A percentile compares a stretch with the other conserved stretches of the same genome.
These are phyloP conservation scores for Phytopythium boreale DNA, from an alignment of 352 stramenopile genomes.

Conservation along the genomic window DNA sequence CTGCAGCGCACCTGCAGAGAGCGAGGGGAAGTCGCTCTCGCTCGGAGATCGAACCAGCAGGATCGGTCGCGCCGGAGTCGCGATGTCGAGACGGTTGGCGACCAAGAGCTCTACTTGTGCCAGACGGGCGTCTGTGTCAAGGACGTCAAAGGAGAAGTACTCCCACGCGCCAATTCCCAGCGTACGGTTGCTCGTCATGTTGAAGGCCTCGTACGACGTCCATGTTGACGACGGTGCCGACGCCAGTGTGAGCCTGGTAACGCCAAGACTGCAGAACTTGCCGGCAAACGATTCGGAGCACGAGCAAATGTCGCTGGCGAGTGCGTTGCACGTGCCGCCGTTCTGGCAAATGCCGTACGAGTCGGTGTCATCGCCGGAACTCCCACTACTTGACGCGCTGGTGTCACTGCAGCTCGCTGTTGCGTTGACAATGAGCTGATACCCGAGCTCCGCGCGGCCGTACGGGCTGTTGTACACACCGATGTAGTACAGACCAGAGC, in stretches of 20 bases:
- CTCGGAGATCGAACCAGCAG: constrained; percentile 49
- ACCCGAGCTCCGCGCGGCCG: constrained; percentile 40
- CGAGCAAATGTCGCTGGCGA: constrained; percentile 47
- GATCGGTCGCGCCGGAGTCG: constrained; percentile 48
- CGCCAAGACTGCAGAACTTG: constrained; percentile 41
- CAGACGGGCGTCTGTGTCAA: constrained; percentile 30
- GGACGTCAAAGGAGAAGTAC: constrained; percentile 69
- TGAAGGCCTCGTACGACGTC: constrained; percentile 26
- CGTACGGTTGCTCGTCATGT: constrained; percentile 15
- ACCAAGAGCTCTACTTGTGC: constrained; percentile 49
- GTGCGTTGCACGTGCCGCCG: constrained; percentile 40
- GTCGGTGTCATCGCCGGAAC: constrained; percentile 3
- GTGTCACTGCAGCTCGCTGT: constrained; percentile 34
- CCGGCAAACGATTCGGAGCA: constrained; percentile 35
- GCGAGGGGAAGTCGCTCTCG: constrained; percentile 50
- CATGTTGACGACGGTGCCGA: neutral
- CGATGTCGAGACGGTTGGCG: constrained; percentile 32
- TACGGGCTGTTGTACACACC: constrained; percentile 75
- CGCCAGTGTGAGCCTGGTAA: constrained; percentile 13
- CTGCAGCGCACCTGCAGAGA: constrained; percentile 38
- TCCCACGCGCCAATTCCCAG: constrained; percentile 49
- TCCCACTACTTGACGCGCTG: constrained; percentile 5
- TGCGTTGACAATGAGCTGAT: constrained; percentile 50
- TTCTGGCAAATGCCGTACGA: constrained; percentile 41
- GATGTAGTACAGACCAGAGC: constrained; percentile 72